Evolutionary conservation across 495 filamentous ascomycete species (phyloP), one percentile per base, ranked within the genome.

Genomic region (Penicillium manginii): DNA sequence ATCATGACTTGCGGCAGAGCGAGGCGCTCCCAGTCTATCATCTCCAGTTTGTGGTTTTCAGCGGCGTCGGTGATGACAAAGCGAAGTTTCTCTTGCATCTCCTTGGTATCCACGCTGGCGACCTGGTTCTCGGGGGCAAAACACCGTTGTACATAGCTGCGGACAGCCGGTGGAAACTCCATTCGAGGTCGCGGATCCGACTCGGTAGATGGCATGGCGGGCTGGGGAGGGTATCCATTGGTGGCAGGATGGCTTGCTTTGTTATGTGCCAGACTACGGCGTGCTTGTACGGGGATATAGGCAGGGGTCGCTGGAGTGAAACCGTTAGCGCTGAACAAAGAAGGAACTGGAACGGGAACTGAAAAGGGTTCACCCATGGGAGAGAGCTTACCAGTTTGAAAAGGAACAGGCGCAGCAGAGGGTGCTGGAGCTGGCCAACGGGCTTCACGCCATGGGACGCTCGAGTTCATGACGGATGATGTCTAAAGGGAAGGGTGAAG

Each of bases 1-100:
- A 99, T 87, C 74, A 97, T 83, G 54, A 89, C 74, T 73, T 99
- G 94, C 0, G 94, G 94, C n/a, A 98, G 75, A 15, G 89, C 88
- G 78, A 92, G 79, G 19, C 76, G 80, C 49, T 87, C 84, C 94
- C 94, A 99, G 78, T 97, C 84, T 59, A 90, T 83, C 15, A 76
- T 79, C 66, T 86, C 78, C 63, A 97, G 81, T 46, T 81, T 80
- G 52, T 88, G 78, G 59, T 73, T 78, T 61, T 91, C 86, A 56
- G 90, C 91, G 37, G 91, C 91, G 29, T 84, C 78, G 50, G 88
- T 88, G 64, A 99, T 98, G 64, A 91, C 86, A 21, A 88, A 71
- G 74, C 93, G 96, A 52, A 98, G 77, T 64, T 92, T 96, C 54
- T 78, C 77, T 67, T 97, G 88, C 82, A 96, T 90, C 31, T 94